Base-by-base conservation (phyloP, 2,329 filamentous ascomycete species). In the Didymella keratinophila region DNA sequence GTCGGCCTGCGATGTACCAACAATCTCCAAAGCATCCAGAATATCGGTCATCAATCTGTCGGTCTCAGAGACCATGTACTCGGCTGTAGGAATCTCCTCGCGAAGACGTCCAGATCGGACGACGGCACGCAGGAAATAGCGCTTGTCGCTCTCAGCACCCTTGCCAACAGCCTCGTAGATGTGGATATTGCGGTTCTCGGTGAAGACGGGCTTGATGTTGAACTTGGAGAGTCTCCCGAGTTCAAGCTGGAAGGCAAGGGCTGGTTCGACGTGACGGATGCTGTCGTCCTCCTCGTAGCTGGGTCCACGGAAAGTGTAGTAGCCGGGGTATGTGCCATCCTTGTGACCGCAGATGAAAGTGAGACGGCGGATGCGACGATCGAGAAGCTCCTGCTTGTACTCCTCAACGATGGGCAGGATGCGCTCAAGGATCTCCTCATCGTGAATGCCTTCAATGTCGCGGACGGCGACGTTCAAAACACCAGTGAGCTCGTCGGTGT, bases 1-100 rank as follows among this genome's bases (percentile, higher is more conserved):
- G 84, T 99, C 95, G 50, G 95, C 97, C 82, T 96, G 96, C 83
- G 97, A 98, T 85, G 97, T 97, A 75, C 95, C 95, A 74, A 97
- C 96, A 71, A 99, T 97, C 84, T 99, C 95, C 58, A 99, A 84
- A 43, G 95, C 95, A 75, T 99, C 95, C 51, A 98, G 87, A 72
- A 99, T 98, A 76, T 99, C 95, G 76, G 92, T 98, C 86, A 99
- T 93, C 70, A 98, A 85, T 64, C 95, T 89, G 74, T 99, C 94
- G 37, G 94, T 93, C 82, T 99, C 95, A 0, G 93, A 97, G 70
- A 97, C 96, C 76, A 99, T 87, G 80, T 99, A 99, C 80, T 99
- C 95, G 0, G 92, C 92, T n/a, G 94, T 98, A 36, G 95, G 93
- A 62, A 99, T 98, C 79, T 98, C 94, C 73, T 99, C 95, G 69